Evolutionary conservation across 2,329 filamentous ascomycete species (phyloP).

Genomic region (Colletotrichum sp.): DNA sequence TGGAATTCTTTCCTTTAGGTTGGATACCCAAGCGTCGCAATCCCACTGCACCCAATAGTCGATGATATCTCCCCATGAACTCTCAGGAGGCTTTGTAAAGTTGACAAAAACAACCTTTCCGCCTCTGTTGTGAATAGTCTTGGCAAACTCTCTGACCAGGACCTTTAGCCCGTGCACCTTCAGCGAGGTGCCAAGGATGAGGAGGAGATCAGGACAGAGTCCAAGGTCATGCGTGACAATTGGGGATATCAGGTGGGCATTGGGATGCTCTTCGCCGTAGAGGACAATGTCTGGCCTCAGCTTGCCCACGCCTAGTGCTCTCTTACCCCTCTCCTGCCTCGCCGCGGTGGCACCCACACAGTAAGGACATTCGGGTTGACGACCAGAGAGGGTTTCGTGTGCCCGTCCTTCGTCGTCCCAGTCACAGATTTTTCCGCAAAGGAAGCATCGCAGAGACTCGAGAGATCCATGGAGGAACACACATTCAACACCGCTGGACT

Average conservation of each 20-base stretch:
- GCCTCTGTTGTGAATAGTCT: slow-evolving; percentile 70
- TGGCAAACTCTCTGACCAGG: slow-evolving; percentile 74
- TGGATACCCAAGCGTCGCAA: slow-evolving; percentile 74
- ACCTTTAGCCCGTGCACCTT: slow-evolving; percentile 75
- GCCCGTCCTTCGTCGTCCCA: slow-evolving; percentile 66
- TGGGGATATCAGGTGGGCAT: slow-evolving; percentile 69
- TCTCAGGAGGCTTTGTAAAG: slow-evolving; percentile 73
- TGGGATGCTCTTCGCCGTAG: slow-evolving; percentile 76
- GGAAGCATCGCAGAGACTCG: slow-evolving; percentile 66
- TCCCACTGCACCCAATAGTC: slow-evolving; percentile 80
- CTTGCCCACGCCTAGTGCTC: slow-evolving; percentile 70
- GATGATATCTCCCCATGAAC: slow-evolving; percentile 74
- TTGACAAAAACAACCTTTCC: slow-evolving; percentile 78
- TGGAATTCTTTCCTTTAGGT: slow-evolving; percentile 63
- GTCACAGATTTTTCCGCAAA: slow-evolving; percentile 60
- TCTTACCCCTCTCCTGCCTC: slow-evolving; percentile 68
- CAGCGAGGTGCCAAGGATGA: slow-evolving; percentile 75
- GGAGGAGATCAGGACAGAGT: slow-evolving; percentile 68
- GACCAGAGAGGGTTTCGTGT: slow-evolving; percentile 63
- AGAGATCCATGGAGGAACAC: slow-evolving; percentile 78
- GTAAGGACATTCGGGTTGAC: slow-evolving; percentile 70
- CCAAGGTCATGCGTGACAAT: slow-evolving; percentile 72
- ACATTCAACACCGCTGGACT: slow-evolving; percentile 57
- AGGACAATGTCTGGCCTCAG: slow-evolving; percentile 76
- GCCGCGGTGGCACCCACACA: slow-evolving; percentile 68